These are phyloP conservation scores for Fusarium buharicum DNA, from an alignment of 2,329 filamentous ascomycete species.

Conservation along the genomic window DNA sequence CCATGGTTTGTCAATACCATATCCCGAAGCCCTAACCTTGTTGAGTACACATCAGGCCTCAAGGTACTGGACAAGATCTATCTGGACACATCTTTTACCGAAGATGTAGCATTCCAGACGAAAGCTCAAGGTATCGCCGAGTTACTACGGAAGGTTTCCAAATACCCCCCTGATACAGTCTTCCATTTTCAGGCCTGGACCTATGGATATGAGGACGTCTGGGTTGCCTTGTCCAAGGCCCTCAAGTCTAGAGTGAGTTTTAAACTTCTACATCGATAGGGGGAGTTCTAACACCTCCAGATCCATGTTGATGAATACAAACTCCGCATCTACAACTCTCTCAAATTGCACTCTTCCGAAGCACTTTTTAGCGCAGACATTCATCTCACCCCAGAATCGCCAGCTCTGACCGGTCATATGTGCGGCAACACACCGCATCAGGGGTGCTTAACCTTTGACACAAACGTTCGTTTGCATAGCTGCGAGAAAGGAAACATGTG, in stretches of 20 bases:
- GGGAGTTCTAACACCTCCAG: slow-evolving; percentile 48
- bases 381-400: slow-evolving; percentile 66
- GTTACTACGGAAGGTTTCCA: slow-evolving; percentile 72
- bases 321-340: slow-evolving; percentile 74
- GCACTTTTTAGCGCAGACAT: slow-evolving; percentile 53
- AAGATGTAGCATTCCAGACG: slow-evolving; percentile 60
- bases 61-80: slow-evolving; percentile 83
- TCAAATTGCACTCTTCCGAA: slow-evolving; percentile 59
- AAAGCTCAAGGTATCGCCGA: slow-evolving; percentile 82
- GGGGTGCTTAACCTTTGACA: slow-evolving; percentile 76
- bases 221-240: slow-evolving; percentile 79
- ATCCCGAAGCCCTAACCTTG: slow-evolving; percentile 74
- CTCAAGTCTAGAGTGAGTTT: slow-evolving; percentile 68
- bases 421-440: slow-evolving; percentile 76
- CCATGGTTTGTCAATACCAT: slow-evolving; percentile 85
- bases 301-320: slow-evolving; percentile 89
- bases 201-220: slow-evolving; percentile 90
- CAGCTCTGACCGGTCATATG: slow-evolving; percentile 76
- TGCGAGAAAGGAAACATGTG: slow-evolving; percentile 81
- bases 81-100: slow-evolving; percentile 82
- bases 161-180: slow-evolving; percentile 76
- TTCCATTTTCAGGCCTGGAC: slow-evolving; percentile 94
- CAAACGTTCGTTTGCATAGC: slow-evolving; percentile 78
- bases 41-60: slow-evolving; percentile 76
- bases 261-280: rapidly evolving